A percentile compares a stretch with the other conserved stretches of the same genome.
phyloP scores from a whole-genome alignment of 176 grass and related monocot species.

The Elymus sibiricus region DNA sequence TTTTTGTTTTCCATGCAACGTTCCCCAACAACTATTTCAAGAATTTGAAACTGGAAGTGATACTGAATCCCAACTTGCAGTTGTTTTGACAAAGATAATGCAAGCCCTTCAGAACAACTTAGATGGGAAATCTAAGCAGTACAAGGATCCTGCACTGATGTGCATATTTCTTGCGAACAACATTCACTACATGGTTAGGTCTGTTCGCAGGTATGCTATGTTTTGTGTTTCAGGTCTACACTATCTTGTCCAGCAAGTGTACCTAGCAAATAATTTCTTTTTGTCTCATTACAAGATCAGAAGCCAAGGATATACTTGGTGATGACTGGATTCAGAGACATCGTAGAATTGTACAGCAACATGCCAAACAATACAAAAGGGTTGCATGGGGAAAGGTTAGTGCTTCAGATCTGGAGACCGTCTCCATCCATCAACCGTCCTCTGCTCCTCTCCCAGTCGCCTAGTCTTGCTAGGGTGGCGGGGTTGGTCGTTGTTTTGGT shows the following conservation, averaged over 20 bases:
- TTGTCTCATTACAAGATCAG: conserved; percentile 61
- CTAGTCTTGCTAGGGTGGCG: too few relatives aligned
- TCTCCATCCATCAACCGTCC: too few relatives aligned
- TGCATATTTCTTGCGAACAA: conserved; percentile 96
- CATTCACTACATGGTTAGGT: conserved; percentile 78
- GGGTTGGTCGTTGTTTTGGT: too few relatives aligned
- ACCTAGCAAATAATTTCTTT: background rate
- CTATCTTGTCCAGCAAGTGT: background rate
- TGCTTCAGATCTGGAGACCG: background rate
- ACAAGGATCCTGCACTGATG: conserved; percentile 75
- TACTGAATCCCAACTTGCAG: conserved; percentile 61
- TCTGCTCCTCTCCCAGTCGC: too few relatives aligned
- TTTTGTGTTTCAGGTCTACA: conserved; percentile 13
- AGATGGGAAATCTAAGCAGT: conserved; percentile 76
- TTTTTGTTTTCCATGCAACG: too few relatives aligned
- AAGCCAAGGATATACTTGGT: conserved; percentile 86
- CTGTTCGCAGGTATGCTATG: conserved; percentile 58
- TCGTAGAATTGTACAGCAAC: conserved; percentile 75
- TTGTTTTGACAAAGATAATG: conserved; percentile 65
- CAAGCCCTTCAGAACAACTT: conserved; percentile 87
- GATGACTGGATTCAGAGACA: conserved; percentile 86
- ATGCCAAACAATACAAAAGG: conserved; percentile 81
- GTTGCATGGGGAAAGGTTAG: conserved; percentile 84
- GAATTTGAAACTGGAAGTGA: conserved; percentile 51
- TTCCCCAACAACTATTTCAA: too few relatives aligned